Evolutionary conservation across 495 filamentous ascomycete genomes (phyloP).

Genomic region (Hypoxylon fuscum): DNA sequence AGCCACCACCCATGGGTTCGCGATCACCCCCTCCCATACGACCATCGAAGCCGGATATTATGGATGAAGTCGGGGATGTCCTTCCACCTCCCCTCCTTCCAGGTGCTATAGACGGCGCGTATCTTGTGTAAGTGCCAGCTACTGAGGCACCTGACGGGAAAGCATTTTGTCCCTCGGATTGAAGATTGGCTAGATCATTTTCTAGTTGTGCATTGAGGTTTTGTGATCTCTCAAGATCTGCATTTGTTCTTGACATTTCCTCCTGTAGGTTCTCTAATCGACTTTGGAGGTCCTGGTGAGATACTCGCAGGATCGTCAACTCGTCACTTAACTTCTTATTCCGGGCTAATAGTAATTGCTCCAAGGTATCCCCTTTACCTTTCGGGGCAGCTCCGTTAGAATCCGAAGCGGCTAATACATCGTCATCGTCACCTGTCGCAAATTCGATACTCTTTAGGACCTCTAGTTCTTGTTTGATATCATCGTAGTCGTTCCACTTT

Average conservation of each 20-base stretch:
- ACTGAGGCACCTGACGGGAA: conserved; percentile 90
- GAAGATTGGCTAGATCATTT: conserved; percentile 87
- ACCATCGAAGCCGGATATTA: conserved; percentile 93
- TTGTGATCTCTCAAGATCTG: conserved; percentile 85
- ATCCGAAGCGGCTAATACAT: conserved; percentile 52
- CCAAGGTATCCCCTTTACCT: conserved; percentile 80
- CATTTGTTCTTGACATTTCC: conserved; percentile 82
- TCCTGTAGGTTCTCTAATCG: conserved; percentile 83
- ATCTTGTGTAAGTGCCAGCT: conserved; percentile 90
- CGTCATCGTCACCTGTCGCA: conserved; percentile 86
- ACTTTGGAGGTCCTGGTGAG: conserved; percentile 88
- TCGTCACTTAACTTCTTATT: conserved; percentile 97
- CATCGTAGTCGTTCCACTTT: conserved; percentile 93
- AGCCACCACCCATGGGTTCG: conserved; percentile 81
- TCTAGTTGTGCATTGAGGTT: conserved; percentile 88
- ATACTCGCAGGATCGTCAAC: conserved; percentile 89
- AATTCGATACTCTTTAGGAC: conserved; percentile 99
- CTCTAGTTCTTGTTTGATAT: conserved; percentile 93
- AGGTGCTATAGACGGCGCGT: conserved; percentile 76
- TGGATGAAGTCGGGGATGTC: conserved; percentile 94
- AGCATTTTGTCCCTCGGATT: conserved; percentile 81
- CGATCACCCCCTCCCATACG: conserved; percentile 71
- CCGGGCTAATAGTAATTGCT: conserved; percentile 87
- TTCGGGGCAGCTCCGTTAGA: conserved; percentile 62
- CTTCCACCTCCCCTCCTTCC: conserved; percentile 67